A percentile compares a stretch with the other conserved stretches of the same genome.
Evolutionary conservation across 805 yeast genomes (phyloP).

Genomic region (Schwanniomyces occidentalis): DNA sequence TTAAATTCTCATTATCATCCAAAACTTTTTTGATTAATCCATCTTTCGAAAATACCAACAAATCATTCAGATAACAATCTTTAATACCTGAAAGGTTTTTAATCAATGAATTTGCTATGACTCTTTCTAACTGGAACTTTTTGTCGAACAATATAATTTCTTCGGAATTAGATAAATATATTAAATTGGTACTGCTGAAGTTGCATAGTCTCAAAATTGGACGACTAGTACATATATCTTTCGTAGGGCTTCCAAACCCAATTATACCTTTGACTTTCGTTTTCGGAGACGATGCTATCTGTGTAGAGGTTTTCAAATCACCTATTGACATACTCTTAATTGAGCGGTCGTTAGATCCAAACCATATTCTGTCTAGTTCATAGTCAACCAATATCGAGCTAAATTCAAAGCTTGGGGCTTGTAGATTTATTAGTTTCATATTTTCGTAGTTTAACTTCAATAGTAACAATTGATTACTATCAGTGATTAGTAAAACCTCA

Average conservation of each 20-base stretch:
- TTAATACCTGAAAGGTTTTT: constrained; percentile 42
- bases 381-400: constrained; percentile 20
- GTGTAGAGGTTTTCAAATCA: constrained; percentile 12
- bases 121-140: constrained; percentile 5
- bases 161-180: constrained; percentile 36
- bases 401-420: constrained; percentile 17
- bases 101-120: constrained; percentile 37
- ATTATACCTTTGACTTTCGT: background rate
- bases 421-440: constrained; percentile 16
- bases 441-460: constrained; percentile 16
- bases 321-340: constrained; percentile 11
- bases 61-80: constrained; percentile 25
- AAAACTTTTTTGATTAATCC: constrained; percentile 38
- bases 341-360: constrained; percentile 13
- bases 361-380: constrained; percentile 25
- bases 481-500: constrained; percentile 38
- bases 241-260: constrained; percentile 4
- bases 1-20: constrained; percentile 11
- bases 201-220: constrained; percentile 28
- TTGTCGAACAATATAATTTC: constrained; percentile 33
- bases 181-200: constrained; percentile 20
- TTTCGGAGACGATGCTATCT: background rate
- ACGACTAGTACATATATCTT: constrained; percentile 1
- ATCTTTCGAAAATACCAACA: constrained; percentile 42
- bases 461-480: constrained; percentile 31